Percentiles rank a stretch among this genome's conserved stretches.
Conservation (phyloP, 2,329 filamentous ascomycete species). For the Sporothrix curviconia region DNA sequence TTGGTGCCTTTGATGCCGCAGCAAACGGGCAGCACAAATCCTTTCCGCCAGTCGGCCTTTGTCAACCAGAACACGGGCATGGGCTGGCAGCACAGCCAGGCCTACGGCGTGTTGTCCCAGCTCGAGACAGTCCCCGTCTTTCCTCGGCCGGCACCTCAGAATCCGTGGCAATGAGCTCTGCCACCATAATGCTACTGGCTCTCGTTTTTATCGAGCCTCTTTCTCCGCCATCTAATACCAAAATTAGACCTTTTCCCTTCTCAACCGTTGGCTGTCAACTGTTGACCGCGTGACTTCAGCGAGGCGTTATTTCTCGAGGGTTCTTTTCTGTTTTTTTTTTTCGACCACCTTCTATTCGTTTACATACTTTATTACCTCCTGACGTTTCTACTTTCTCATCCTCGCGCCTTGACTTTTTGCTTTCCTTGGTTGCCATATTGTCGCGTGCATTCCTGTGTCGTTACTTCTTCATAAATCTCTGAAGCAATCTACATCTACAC, state of each 20-base stretch:
- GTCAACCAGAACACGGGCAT: slow-evolving; percentile 82
- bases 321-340: neutral
- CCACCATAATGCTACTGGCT: neutral
- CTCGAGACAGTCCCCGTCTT: slow-evolving; percentile 78
- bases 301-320: slow-evolving; percentile 15
- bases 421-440: too few relatives aligned
- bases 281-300: slow-evolving; percentile 14
- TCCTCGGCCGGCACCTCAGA: slow-evolving; percentile 64
- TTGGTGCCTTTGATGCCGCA: slow-evolving; percentile 57
- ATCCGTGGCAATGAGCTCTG: slow-evolving; percentile 46
- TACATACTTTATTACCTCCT: neutral
- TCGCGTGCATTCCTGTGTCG: too few relatives aligned
- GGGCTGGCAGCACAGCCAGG: slow-evolving; percentile 77
- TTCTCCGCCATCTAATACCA: neutral
- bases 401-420: too few relatives aligned
- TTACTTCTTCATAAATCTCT: too few relatives aligned
- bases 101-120: slow-evolving; percentile 74
- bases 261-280: slow-evolving; percentile 4
- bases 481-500: too few relatives aligned
- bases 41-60: slow-evolving; percentile 86
- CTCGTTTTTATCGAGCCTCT: too few relatives aligned
- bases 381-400: neutral
- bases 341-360: neutral
- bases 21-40: slow-evolving; percentile 84
- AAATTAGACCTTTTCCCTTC: neutral